These are phyloP conservation scores for Pythium utonaiense DNA, from an alignment of 352 stramenopile genomes.

Conservation along the genomic window DNA sequence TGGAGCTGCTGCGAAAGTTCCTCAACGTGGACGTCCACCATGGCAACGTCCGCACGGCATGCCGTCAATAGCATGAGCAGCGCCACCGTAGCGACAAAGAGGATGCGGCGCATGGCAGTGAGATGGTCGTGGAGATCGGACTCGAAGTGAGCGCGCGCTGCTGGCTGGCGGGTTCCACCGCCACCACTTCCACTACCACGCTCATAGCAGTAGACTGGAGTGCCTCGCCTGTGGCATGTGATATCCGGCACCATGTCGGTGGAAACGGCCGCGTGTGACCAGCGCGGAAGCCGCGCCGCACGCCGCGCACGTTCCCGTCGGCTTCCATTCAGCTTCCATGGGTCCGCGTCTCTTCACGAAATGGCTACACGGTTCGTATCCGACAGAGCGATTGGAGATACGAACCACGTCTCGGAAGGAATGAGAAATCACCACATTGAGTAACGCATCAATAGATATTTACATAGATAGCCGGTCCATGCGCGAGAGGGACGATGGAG, in stretches of 20 bases:
- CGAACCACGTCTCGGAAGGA: background rate
- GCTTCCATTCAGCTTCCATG: background rate
- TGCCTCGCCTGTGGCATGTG: background rate
- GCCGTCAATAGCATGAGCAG: background rate
- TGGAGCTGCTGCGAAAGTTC: background rate
- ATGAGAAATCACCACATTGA: slow-evolving; percentile 14
- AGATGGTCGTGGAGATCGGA: background rate
- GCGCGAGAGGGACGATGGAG: background rate
- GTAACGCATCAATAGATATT: background rate
- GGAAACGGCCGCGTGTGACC: slow-evolving; percentile 14
- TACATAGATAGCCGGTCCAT: slow-evolving; percentile 8
- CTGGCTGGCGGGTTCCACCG: too few relatives aligned
- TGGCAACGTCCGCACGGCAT: background rate
- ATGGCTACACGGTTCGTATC: background rate
- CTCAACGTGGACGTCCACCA: background rate
- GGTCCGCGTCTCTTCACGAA: background rate
- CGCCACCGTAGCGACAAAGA: background rate
- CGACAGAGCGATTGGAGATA: background rate
- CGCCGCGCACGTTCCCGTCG: background rate
- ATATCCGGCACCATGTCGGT: background rate
- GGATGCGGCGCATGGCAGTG: background rate
- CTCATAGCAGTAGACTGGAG: background rate
- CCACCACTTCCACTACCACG: too few relatives aligned
- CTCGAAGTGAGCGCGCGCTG: background rate
- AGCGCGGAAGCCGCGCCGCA: slow-evolving; percentile 3